Conservation (phyloP, 768 basidiomycete genomes). For the Boletus vinaceobasis region DNA sequence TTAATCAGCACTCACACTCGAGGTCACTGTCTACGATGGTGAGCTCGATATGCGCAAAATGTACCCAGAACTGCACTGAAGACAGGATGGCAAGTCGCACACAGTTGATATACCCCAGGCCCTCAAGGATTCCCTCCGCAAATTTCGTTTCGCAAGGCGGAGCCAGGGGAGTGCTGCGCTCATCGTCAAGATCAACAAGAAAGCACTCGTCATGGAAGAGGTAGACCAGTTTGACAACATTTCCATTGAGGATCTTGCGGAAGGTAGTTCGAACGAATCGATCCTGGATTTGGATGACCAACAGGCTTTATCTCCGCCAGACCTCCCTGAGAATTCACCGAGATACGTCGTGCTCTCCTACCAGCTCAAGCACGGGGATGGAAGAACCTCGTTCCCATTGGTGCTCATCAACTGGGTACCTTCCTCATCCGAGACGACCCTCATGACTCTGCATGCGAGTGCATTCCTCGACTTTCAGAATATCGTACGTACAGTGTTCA, state of each 20-base stretch:
- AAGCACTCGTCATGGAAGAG: slow-evolving; percentile 75
- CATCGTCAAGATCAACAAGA: slow-evolving; percentile 89
- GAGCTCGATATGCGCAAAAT: slow-evolving; percentile 5
- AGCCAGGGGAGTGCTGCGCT: slow-evolving; percentile 71
- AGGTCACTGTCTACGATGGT: slow-evolving; percentile 17
- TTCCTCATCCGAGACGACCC: slow-evolving; percentile 65
- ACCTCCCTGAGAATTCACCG: slow-evolving; percentile 84
- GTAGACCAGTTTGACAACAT: slow-evolving; percentile 77
- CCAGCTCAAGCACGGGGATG: slow-evolving; percentile 75
- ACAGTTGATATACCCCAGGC: slow-evolving; percentile 85
- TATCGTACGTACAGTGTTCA: slow-evolving; percentile 47
- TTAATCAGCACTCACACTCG: not conserved
- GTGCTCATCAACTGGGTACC: slow-evolving; percentile 90
- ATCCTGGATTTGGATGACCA: not conserved
- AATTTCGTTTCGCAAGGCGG: slow-evolving; percentile 73
- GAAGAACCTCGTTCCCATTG: slow-evolving; percentile 80
- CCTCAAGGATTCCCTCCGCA: slow-evolving; percentile 76
- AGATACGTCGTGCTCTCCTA: slow-evolving; percentile 85
- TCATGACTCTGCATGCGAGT: slow-evolving; percentile 81
- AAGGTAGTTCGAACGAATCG: slow-evolving; percentile 48
- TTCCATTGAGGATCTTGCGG: slow-evolving; percentile 79
- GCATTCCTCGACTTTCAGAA: slow-evolving; percentile 76
- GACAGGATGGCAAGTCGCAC: slow-evolving; percentile 18
- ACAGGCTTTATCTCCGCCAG: slow-evolving; percentile 36
- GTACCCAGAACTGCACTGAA: not conserved